Conservation (phyloP, 495 filamentous ascomycete genomes). For the Collariella sp. region DNA sequence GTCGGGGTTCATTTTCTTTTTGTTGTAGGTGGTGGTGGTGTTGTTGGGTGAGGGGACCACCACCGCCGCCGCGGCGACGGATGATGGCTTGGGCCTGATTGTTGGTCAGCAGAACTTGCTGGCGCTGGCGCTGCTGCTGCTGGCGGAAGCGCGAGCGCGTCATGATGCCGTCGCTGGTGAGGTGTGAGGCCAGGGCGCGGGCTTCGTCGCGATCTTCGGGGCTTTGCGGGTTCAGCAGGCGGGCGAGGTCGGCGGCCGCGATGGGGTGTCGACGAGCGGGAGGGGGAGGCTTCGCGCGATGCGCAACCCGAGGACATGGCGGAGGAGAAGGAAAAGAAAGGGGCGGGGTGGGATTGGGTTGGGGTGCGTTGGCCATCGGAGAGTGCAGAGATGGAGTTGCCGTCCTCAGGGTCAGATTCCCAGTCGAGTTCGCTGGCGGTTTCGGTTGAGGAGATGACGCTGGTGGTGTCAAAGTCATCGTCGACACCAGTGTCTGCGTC, state of each 20-base stretch:
- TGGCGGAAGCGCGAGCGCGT: slow-evolving; percentile 71
- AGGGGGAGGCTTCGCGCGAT: slow-evolving; percentile 47
- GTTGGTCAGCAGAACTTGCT: slow-evolving; percentile 53
- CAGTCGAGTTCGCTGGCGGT: slow-evolving; percentile 44
- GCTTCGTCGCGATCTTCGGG: slow-evolving; percentile 74
- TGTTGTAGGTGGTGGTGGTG: not conserved
- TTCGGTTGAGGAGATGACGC: slow-evolving; percentile 55
- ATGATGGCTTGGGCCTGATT: slow-evolving; percentile 14
- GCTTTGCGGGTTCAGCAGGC: slow-evolving; percentile 74
- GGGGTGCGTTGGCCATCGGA: slow-evolving; percentile 65
- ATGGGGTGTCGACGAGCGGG: slow-evolving; percentile 52
- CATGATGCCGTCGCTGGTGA: slow-evolving; percentile 58
- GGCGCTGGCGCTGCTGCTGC: slow-evolving; percentile 54
- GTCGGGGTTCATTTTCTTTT: slow-evolving; percentile 42
- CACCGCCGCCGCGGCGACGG: no score
- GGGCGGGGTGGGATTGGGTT: slow-evolving; percentile 40
- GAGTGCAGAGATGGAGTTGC: slow-evolving; percentile 26
- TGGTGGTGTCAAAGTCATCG: slow-evolving; percentile 66
- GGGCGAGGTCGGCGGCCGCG: slow-evolving; percentile 60
- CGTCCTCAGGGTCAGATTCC: slow-evolving; percentile 39
- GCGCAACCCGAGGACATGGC: slow-evolving; percentile 8
- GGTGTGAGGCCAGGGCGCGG: slow-evolving; percentile 69
- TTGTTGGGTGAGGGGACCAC: not conserved
- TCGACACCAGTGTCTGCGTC: slow-evolving; percentile 8
- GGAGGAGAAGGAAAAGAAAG: slow-evolving; percentile 10